phyloP scores from a whole-genome alignment of 139 green algal species.

The Chlamydomonas schloesseri region DNA sequence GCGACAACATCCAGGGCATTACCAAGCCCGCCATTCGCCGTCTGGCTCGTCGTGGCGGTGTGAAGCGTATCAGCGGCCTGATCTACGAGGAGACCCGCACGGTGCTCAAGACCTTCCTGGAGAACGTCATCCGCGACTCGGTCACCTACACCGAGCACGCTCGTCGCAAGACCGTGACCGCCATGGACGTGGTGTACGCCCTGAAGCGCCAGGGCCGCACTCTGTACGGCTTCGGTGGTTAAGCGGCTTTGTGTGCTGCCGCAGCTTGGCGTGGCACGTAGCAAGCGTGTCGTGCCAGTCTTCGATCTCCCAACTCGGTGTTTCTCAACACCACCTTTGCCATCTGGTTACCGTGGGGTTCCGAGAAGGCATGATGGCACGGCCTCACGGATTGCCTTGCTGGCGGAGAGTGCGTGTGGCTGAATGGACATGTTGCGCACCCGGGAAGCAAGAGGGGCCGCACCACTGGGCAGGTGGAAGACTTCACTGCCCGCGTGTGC shows the following conservation, averaged over 20 bases:
- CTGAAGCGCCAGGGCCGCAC: slow-evolving; percentile 68
- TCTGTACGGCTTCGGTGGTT: slow-evolving; percentile 48
- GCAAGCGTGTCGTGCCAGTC: slow-evolving; percentile 93
- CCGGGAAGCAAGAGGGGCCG: too few species aligned
- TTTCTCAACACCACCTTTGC: neutral
- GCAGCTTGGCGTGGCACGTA: slow-evolving; percentile 85
- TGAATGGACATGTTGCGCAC: too few species aligned
- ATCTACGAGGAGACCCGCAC: slow-evolving; percentile 94
- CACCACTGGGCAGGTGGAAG: too few species aligned
- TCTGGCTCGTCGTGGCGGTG: slow-evolving; percentile 86
- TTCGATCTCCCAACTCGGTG: slow-evolving; percentile 70
- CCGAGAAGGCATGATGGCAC: too few species aligned
- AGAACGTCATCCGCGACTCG: slow-evolving; percentile 94
- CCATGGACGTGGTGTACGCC: slow-evolving; percentile 96
- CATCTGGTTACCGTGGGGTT: too few species aligned
- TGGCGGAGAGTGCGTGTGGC: too few species aligned
- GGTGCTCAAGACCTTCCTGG: slow-evolving; percentile 93
- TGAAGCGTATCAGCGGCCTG: slow-evolving; percentile 92
- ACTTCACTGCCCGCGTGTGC: too few species aligned
- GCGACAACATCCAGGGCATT: slow-evolving; percentile 96
- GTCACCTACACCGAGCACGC: slow-evolving; percentile 99
- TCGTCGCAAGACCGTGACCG: slow-evolving; percentile 95
- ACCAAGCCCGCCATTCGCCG: slow-evolving; percentile 91
- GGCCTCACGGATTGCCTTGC: too few species aligned
- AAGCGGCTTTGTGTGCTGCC: neutral